phyloP scores from a whole-genome alignment of 2,329 filamentous ascomycete species.

The Neocatenulostroma microsporum region DNA sequence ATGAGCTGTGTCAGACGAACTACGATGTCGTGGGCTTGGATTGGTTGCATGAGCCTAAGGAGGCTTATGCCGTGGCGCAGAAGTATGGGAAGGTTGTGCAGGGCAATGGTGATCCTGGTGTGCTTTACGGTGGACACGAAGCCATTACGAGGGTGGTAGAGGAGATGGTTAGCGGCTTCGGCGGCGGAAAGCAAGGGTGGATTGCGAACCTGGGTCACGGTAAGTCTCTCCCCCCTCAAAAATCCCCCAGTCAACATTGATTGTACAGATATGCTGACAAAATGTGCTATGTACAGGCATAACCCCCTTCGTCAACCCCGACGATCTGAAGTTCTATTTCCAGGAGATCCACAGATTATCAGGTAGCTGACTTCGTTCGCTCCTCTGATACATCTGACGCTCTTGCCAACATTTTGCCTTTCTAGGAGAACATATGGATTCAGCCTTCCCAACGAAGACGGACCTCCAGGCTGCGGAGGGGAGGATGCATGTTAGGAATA shows the following conservation, averaged over 20 bases:
- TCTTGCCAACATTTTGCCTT: conserved; percentile 20
- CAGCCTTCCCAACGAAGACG: conserved; percentile 15
- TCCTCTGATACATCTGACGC: conserved; percentile 3
- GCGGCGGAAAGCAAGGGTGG: conserved; percentile 80
- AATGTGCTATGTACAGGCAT: conserved; percentile 53
- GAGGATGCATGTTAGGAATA: conserved; percentile 30
- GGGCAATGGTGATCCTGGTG: conserved; percentile 90
- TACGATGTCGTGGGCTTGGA: conserved; percentile 94
- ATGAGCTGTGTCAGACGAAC: conserved; percentile 75
- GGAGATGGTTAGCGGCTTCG: conserved; percentile 80
- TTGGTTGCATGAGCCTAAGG: conserved; percentile 83
- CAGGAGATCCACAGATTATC: conserved; percentile 66
- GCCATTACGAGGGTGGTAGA: conserved; percentile 76
- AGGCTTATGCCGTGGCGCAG: conserved; percentile 68
- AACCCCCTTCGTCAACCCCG: conserved; percentile 88
- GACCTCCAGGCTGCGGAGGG: conserved; percentile 23
- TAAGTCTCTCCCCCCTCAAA: no score
- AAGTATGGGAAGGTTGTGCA: conserved; percentile 72
- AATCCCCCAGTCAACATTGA: background rate
- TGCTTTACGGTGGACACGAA: conserved; percentile 76
- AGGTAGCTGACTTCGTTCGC: conserved; percentile 29
- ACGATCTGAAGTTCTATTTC: conserved; percentile 89
- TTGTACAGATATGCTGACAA: conserved; percentile 13
- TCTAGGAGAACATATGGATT: conserved; percentile 23
- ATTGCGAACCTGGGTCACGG: conserved; percentile 96